Conservation (phyloP, 345 rosid species). For the Sonneratia caseolaris region DNA sequence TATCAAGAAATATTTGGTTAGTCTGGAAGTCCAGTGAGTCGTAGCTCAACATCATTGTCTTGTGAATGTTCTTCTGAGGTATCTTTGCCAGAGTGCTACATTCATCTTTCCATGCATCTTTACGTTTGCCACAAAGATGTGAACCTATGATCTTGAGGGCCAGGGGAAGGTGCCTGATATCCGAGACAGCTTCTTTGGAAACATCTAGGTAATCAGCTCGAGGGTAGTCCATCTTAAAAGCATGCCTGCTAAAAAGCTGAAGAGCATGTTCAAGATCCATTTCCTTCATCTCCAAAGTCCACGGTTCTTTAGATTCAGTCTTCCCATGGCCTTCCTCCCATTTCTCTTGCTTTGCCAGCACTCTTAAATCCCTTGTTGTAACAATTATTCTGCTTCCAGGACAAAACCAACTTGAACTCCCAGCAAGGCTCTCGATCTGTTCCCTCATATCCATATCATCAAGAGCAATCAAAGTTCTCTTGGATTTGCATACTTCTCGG, state of each 20-base stretch:
- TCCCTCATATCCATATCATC: slow-evolving; percentile 5
- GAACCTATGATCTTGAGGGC: neutral
- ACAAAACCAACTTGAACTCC: neutral
- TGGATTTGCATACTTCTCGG: neutral
- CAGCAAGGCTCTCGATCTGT: slow-evolving; percentile 4
- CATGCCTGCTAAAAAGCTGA: neutral
- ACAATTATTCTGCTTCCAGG: slow-evolving; percentile 8
- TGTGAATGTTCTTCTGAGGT: neutral
- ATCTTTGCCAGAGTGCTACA: rapidly evolving
- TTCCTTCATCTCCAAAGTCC: neutral
- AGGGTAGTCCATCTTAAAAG: rapidly evolving
- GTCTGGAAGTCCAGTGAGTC: neutral
- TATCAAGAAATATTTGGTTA: neutral
- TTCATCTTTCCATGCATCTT: neutral
- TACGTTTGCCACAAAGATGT: rapidly evolving
- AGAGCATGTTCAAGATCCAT: neutral
- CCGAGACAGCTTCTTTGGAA: neutral
- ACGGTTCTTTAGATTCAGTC: neutral
- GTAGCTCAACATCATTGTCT: neutral
- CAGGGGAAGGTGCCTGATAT: neutral
- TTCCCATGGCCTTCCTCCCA: neutral
- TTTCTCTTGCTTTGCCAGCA: neutral
- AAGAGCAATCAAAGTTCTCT: slow-evolving; percentile 5
- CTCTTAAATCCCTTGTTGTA: slow-evolving; percentile 2
- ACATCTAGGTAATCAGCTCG: rapidly evolving